These are phyloP conservation scores for Globisporangium abappressorium DNA, from an alignment of 352 stramenopile genomes.

Conservation along the genomic window DNA sequence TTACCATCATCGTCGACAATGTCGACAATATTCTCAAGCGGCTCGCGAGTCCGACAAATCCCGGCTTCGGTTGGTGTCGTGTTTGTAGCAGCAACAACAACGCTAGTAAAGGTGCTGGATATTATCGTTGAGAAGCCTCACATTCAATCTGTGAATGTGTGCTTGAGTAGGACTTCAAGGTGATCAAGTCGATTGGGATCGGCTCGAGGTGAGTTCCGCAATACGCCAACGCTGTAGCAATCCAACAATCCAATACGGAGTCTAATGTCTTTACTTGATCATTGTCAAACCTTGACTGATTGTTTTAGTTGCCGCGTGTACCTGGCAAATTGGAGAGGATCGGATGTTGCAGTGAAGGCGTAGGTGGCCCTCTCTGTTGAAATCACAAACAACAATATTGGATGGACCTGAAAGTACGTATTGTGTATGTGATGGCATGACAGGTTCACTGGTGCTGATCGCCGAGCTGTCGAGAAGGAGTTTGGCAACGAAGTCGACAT, in stretches of 20 bases:
- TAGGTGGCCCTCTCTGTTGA: slow-evolving; percentile 26
- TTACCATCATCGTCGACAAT: not conserved
- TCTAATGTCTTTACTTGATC: not conserved
- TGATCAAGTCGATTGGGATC: slow-evolving; percentile 55
- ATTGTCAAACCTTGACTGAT: not conserved
- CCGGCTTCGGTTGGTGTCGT: slow-evolving; percentile 16
- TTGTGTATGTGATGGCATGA: not conserved
- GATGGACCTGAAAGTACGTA: not conserved
- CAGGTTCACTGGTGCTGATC: slow-evolving; percentile 57
- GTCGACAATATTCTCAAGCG: slow-evolving; percentile 19
- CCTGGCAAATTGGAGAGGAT: slow-evolving; percentile 70
- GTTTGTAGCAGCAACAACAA: not conserved
- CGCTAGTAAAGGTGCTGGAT: not conserved
- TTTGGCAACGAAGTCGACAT: slow-evolving; percentile 77
- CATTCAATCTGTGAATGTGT: not conserved
- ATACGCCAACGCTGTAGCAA: not conserved
- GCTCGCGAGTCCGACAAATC: slow-evolving; percentile 30
- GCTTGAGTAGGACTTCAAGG: slow-evolving; percentile 28
- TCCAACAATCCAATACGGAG: not conserved
- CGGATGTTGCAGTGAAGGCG: slow-evolving; percentile 75
- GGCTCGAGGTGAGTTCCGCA: slow-evolving; percentile 49
- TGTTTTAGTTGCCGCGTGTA: slow-evolving; percentile 66
- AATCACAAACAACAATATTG: not conserved
- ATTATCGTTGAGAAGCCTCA: too few relatives aligned
- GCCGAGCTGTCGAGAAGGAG: slow-evolving; percentile 52